These are phyloP conservation scores for Lecanicillium sp. DNA, from an alignment of 2,329 filamentous ascomycete species.

Conservation along the genomic window DNA sequence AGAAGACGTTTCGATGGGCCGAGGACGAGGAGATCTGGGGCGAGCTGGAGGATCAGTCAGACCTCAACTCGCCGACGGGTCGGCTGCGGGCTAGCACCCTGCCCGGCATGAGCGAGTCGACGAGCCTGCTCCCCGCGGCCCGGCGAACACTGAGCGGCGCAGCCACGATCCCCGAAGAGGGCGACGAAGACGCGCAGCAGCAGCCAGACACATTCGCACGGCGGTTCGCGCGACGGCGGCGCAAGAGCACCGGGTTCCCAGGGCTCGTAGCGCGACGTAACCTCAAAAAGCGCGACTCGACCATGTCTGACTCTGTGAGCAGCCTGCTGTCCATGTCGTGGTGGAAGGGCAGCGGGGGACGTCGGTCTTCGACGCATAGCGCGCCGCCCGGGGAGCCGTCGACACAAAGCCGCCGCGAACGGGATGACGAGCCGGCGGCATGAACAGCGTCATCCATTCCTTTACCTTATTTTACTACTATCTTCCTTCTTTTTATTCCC, in stretches of 20 bases:
- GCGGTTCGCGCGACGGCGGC: conserved; percentile 36
- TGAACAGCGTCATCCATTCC: conserved; percentile 21
- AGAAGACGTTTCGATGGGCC: conserved; percentile 49
- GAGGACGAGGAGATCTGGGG: conserved; percentile 82
- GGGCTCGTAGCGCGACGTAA: conserved; percentile 51
- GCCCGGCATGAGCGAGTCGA: conserved; percentile 35
- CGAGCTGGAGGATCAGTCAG: conserved; percentile 71
- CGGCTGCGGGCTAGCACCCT: conserved; percentile 45
- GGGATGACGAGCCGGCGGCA: conserved; percentile 27
- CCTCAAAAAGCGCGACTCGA: conserved; percentile 32
- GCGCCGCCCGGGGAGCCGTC: background rate
- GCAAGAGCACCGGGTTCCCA: conserved; percentile 57
- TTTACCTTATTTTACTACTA: too few relatives aligned
- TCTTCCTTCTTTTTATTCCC: conserved; percentile 11
- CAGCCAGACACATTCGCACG: conserved; percentile 26
- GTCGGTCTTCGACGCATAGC: conserved; percentile 15
- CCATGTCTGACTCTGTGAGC: conserved; percentile 44
- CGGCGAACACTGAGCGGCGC: conserved; percentile 28
- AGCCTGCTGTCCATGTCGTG: conserved; percentile 51
- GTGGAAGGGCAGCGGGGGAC: conserved; percentile 35
- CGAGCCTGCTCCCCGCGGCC: conserved; percentile 32
- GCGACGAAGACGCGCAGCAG: too few relatives aligned
- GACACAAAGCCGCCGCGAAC: conserved; percentile 7
- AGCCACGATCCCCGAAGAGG: conserved; percentile 21
- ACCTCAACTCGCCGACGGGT: conserved; percentile 32